These are phyloP conservation scores for Tuber aestivum DNA, from an alignment of 495 filamentous ascomycete genomes.

Conservation along the genomic window DNA sequence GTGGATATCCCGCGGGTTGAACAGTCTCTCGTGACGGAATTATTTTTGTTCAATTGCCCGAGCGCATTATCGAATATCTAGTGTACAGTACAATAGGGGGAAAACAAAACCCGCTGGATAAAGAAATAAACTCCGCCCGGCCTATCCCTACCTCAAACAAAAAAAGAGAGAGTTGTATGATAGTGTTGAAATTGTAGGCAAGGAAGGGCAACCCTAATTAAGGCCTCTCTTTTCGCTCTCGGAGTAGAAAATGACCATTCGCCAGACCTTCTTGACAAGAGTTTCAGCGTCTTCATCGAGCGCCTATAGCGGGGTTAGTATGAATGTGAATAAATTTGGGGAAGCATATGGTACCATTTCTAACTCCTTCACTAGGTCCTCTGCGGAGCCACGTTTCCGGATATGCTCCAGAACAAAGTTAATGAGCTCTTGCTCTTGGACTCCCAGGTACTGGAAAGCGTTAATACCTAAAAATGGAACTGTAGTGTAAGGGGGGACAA, in stretches of 20 bases:
- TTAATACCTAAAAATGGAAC: constrained; percentile 7
- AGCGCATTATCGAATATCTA: not conserved
- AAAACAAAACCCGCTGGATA: not conserved
- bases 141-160: constrained; percentile 9
- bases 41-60: not conserved
- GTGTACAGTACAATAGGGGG: not conserved
- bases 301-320: constrained; percentile 53
- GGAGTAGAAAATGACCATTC: constrained; percentile 97
- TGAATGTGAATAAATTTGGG: not conserved
- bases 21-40: not conserved
- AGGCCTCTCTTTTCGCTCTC: constrained; percentile 90
- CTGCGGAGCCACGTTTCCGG: constrained; percentile 66
- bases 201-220: constrained; percentile 40
- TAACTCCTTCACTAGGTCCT: constrained; percentile 75
- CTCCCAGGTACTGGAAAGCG: constrained; percentile 61
- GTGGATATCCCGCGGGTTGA: not conserved
- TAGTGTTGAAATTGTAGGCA: constrained; percentile 16
- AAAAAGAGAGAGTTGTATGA: constrained; percentile 6
- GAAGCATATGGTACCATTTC: constrained; percentile 61
- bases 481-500: not conserved
- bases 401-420: constrained; percentile 88
- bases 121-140: not conserved
- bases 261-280: constrained; percentile 93
- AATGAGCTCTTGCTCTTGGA: constrained; percentile 93
- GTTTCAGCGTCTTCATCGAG: constrained; percentile 92